A percentile compares a stretch with the other conserved stretches of the same genome.
phyloP scores from a whole-genome alignment of 441 rosid species.

The Bruguiera hainesii region DNA sequence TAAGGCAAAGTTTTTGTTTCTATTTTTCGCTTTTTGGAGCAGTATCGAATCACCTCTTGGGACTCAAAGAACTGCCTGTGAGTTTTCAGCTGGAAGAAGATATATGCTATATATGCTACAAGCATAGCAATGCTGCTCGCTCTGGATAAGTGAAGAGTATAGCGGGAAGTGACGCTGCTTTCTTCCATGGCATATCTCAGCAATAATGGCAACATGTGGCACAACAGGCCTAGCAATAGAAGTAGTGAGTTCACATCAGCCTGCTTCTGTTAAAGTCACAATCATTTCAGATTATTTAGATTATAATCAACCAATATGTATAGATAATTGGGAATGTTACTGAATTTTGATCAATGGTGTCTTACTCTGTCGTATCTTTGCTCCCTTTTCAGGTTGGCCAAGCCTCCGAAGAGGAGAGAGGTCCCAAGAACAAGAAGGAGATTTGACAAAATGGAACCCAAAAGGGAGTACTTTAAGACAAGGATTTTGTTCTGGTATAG shows the following conservation, averaged over 20 bases:
- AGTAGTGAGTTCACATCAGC: slow-evolving; percentile 78
- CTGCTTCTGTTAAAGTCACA: slow-evolving; percentile 50
- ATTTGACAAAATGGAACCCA: slow-evolving; percentile 90
- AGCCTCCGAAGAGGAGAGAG: slow-evolving; percentile 84
- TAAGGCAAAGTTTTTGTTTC: no score
- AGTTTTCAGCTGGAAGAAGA: slow-evolving; percentile 68
- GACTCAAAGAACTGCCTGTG: slow-evolving; percentile 69
- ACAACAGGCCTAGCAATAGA: slow-evolving; percentile 61
- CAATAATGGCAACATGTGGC: slow-evolving; percentile 63
- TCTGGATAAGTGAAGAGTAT: slow-evolving; percentile 55
- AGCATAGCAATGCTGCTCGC: slow-evolving; percentile 75
- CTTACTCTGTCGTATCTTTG: slow-evolving; percentile 80
- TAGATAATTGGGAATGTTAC: background rate
- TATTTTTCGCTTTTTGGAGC: no score
- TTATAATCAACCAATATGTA: background rate
- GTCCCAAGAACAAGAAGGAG: slow-evolving; percentile 88
- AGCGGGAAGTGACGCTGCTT: slow-evolving; percentile 13
- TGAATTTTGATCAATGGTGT: background rate
- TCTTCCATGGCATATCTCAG: slow-evolving; percentile 34
- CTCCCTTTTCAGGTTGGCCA: slow-evolving; percentile 60
- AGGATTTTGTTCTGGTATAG: slow-evolving; percentile 58
- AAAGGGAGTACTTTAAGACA: slow-evolving; percentile 74
- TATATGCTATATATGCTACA: slow-evolving; percentile 51
- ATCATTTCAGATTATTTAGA: background rate
- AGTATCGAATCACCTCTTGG: slow-evolving; percentile 34